Evolutionary conservation across 73 alveolate genomes (phyloP).

Genomic region (Symbiodinium pilosum): DNA sequence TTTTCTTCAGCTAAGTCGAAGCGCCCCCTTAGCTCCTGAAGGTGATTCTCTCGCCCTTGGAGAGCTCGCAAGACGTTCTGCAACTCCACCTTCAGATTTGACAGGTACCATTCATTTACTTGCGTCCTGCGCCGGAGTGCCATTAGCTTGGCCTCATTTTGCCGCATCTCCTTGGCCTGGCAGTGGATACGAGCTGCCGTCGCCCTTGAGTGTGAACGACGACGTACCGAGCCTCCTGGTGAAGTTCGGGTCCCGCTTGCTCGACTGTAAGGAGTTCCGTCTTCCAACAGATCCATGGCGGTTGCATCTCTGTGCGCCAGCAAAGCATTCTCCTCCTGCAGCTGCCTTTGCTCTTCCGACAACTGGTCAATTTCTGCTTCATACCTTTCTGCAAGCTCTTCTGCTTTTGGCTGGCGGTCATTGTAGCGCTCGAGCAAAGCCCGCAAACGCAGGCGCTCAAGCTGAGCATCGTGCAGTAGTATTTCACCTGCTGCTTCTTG

Average conservation of each 20-base stretch:
- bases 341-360: slow-evolving; percentile 17
- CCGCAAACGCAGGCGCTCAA: slow-evolving; percentile 55
- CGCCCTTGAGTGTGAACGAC: neutral
- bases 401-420: slow-evolving; percentile 77
- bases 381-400: slow-evolving; percentile 85
- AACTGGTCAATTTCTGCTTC: slow-evolving; percentile 65
- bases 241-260: neutral
- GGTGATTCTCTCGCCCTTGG: slow-evolving; percentile 19
- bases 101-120: slow-evolving; percentile 78
- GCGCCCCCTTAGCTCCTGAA: slow-evolving; percentile 20
- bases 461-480: slow-evolving; percentile 34
- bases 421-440: slow-evolving; percentile 39
- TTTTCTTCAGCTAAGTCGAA: slow-evolving; percentile 60
- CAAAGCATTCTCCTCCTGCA: slow-evolving; percentile 50
- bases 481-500: slow-evolving; percentile 67
- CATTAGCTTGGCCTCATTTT: slow-evolving; percentile 43
- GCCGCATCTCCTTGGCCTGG: slow-evolving; percentile 71
- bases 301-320: slow-evolving; percentile 8
- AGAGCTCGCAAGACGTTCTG: neutral
- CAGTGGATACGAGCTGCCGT: neutral
- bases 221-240: neutral
- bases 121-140: slow-evolving; percentile 75
- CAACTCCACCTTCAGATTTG: slow-evolving; percentile 34
- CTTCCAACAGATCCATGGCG: neutral
- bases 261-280: slow-evolving; percentile 1